These are phyloP conservation scores for Erythrobasidium yunnanense DNA, from an alignment of 768 basidiomycete species.

Conservation along the genomic window DNA sequence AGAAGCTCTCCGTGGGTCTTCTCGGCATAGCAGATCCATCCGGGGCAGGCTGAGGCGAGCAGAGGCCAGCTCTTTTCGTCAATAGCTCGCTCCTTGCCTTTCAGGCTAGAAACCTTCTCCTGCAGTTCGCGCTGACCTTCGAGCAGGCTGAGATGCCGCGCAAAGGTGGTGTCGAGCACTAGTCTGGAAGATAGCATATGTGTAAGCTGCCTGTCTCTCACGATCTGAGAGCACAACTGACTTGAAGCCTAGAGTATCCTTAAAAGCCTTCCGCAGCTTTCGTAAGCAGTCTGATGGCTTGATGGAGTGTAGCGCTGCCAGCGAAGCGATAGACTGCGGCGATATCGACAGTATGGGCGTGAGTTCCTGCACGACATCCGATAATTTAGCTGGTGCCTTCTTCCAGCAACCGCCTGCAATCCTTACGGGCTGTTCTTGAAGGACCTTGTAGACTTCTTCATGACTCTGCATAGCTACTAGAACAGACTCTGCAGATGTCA, in stretches of 20 bases:
- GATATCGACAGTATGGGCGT: constrained; percentile 76
- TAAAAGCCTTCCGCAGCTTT: constrained; percentile 42
- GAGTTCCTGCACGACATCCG: constrained; percentile 40
- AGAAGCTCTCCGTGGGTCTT: constrained; percentile 91
- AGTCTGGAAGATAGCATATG: constrained; percentile 42
- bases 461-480: constrained; percentile 94
- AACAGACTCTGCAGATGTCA: constrained; percentile 94
- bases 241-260: constrained; percentile 32
- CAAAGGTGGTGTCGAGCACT: constrained; percentile 90
- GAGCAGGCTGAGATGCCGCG: constrained; percentile 67
- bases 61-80: constrained; percentile 55
- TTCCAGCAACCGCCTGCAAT: constrained; percentile 3
- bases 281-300: constrained; percentile 53
- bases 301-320: constrained; percentile 50
- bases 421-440: constrained; percentile 51
- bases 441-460: constrained; percentile 72
- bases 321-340: constrained; percentile 72
- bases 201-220: neutral
- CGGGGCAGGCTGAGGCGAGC: constrained; percentile 90
- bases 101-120: constrained; percentile 10
- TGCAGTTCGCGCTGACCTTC: constrained; percentile 71
- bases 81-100: constrained; percentile 15
- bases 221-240: neutral
- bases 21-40: constrained; percentile 99
- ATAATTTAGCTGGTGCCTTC: constrained; percentile 29